Conservation (phyloP, 768 basidiomycete genomes). For the Lactarius evosmus region DNA sequence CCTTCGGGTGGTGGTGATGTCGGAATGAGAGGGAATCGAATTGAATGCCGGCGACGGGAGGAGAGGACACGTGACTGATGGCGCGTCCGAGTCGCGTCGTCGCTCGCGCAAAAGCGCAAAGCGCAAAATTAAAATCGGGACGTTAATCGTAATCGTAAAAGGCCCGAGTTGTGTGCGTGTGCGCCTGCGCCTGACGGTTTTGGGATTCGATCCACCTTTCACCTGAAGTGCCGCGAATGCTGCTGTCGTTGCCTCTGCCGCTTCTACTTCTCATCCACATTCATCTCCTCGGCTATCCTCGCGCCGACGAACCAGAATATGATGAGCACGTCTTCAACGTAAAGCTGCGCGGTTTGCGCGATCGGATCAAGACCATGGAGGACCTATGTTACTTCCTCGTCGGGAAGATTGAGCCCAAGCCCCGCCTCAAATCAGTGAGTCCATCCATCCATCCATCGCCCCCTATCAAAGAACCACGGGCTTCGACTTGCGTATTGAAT, state of each 20-base stretch:
- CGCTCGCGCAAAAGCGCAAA: neutral
- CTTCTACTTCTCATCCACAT: constrained; percentile 52
- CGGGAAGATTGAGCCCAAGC: constrained; percentile 40
- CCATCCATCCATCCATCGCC: too few relatives aligned
- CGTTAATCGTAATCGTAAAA: neutral
- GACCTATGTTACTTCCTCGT: constrained; percentile 51
- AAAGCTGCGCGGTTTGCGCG: constrained; percentile 45
- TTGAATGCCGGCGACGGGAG: neutral
- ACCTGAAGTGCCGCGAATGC: too few relatives aligned
- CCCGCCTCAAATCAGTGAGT: constrained; percentile 32
- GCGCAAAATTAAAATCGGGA: neutral
- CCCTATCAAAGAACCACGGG: constrained; percentile 20
- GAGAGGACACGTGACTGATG: constrained; percentile 1
- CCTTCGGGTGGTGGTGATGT: neutral
- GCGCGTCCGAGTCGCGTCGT: constrained; percentile 15
- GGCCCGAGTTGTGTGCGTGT: constrained; percentile 1
- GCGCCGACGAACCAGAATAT: constrained; percentile 47
- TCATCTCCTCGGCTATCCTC: constrained; percentile 50
- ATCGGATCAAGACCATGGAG: constrained; percentile 51
- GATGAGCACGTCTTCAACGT: constrained; percentile 48
- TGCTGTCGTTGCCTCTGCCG: constrained; percentile 37
- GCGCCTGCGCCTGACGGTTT: constrained; percentile 4
- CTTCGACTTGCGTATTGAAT: neutral
- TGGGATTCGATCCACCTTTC: constrained; percentile 6
- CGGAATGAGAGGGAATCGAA: neutral